Percentiles rank a stretch among this genome's conserved stretches.
Conservation (phyloP, 257 asterid genomes). For the Solanum chilense region DNA sequence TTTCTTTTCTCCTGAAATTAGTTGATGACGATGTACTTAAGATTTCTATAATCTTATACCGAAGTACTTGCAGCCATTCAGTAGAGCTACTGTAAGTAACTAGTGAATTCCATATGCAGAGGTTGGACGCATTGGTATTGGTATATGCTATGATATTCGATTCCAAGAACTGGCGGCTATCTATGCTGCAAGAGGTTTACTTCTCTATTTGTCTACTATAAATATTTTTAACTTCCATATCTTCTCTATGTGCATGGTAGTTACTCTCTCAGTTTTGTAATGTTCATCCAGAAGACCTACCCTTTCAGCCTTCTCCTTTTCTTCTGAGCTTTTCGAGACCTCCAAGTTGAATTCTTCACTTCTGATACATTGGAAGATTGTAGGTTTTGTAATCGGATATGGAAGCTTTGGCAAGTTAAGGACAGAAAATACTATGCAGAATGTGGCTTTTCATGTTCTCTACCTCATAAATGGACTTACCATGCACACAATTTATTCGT, state of each 20-base stretch:
- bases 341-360: not conserved
- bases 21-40: not conserved
- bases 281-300: not conserved
- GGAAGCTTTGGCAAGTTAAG: not conserved
- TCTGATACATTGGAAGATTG: not conserved
- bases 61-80: not conserved
- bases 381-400: not conserved
- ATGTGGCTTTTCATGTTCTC: not conserved
- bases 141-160: constrained; percentile 80
- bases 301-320: not conserved
- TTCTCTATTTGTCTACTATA: not conserved
- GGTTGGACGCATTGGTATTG: constrained; percentile 83
- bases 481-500: not conserved
- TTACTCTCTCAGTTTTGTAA: not conserved
- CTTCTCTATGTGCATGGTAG: not conserved
- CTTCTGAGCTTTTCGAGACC: not conserved
- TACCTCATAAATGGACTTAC: not conserved
- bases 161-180: constrained; percentile 79
- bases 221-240: not conserved
- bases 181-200: constrained; percentile 75
- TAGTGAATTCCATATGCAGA: constrained; percentile 29
- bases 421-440: not conserved
- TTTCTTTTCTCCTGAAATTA: not conserved
- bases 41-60: not conserved
- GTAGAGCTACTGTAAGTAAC: not conserved